These are phyloP conservation scores for Aspergillus proliferans DNA, from an alignment of 2,329 filamentous ascomycete genomes.

Conservation along the genomic window DNA sequence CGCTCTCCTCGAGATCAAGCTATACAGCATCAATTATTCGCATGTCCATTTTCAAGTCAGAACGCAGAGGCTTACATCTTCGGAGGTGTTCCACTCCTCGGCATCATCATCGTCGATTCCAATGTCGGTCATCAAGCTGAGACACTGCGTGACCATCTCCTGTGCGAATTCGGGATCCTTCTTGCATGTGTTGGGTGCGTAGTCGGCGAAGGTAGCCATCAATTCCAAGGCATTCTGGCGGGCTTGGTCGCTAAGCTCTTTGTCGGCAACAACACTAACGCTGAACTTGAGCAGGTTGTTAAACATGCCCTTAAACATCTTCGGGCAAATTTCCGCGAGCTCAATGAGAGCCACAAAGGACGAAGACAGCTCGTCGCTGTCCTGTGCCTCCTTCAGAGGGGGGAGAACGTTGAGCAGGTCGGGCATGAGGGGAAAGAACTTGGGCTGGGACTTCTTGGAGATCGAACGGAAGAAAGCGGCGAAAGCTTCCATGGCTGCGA, in stretches of 20 bases:
- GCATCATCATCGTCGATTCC: constrained; percentile 93
- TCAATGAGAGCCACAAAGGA: constrained; percentile 89
- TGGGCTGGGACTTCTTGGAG: constrained; percentile 76
- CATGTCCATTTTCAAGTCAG: background rate
- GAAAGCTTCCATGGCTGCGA: constrained; percentile 95
- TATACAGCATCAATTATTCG: constrained; percentile 31
- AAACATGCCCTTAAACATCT: constrained; percentile 97
- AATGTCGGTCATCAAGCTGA: constrained; percentile 97
- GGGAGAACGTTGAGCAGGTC: constrained; percentile 92
- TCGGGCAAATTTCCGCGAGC: constrained; percentile 84
- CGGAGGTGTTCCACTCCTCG: constrained; percentile 82
- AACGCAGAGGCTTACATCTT: constrained; percentile 62
- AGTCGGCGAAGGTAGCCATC: constrained; percentile 97
- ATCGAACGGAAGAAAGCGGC: constrained; percentile 91
- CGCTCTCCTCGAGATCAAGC: constrained; percentile 92
- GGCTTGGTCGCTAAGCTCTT: constrained; percentile 82
- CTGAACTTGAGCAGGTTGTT: constrained; percentile 87
- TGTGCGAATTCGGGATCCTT: constrained; percentile 87
- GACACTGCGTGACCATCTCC: constrained; percentile 97
- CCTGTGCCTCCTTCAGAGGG: constrained; percentile 82
- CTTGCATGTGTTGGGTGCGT: constrained; percentile 86
- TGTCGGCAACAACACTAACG: constrained; percentile 89
- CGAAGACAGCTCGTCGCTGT: constrained; percentile 86
- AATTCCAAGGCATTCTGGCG: constrained; percentile 93
- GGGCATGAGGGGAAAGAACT: constrained; percentile 80